phyloP scores from a whole-genome alignment of 169 alveolate species.

The Cryptosporidium sp. region DNA sequence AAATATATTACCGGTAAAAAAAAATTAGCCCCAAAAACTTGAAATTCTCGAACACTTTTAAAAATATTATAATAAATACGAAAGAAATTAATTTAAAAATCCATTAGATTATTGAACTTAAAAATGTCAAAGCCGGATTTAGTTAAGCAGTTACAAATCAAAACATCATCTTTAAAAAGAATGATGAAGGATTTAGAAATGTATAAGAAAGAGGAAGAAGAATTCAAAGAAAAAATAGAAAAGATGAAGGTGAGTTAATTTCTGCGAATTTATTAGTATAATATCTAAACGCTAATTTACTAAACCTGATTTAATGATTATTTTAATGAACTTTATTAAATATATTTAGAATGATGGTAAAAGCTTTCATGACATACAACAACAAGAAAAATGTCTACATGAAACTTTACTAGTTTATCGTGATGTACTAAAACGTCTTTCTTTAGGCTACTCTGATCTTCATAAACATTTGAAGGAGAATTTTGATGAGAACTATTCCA shows the following conservation, averaged over 20 bases:
- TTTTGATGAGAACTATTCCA: constrained; percentile 12
- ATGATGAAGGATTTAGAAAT: constrained; percentile 62
- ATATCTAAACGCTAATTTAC: not conserved
- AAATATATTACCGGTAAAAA: not conserved
- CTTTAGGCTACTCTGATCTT: constrained; percentile 36
- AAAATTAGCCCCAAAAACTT: not conserved
- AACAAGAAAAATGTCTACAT: constrained; percentile 71
- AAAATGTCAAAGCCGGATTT: constrained; percentile 38
- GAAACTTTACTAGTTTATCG: constrained; percentile 70
- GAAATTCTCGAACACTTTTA: not conserved
- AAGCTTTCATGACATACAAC: constrained; percentile 62
- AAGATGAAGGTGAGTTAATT: constrained; percentile 56
- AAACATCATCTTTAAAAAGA: constrained; percentile 46
- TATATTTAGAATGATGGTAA: constrained; percentile 54
- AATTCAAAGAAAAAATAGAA: constrained; percentile 50
- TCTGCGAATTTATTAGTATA: no score
- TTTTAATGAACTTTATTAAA: not conserved
- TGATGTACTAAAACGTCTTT: constrained; percentile 45
- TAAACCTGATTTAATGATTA: not conserved
- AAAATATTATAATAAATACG: not conserved
- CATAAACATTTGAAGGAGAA: constrained; percentile 46
- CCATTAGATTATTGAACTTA: not conserved
- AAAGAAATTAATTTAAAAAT: not conserved
- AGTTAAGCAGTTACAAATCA: constrained; percentile 38
- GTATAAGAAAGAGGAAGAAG: constrained; percentile 62